Percentiles rank a stretch among this genome's conserved stretches.
These are phyloP conservation scores for Trypanosoma grayi DNA, from an alignment of 208 protist genomes.

Conservation along the genomic window DNA sequence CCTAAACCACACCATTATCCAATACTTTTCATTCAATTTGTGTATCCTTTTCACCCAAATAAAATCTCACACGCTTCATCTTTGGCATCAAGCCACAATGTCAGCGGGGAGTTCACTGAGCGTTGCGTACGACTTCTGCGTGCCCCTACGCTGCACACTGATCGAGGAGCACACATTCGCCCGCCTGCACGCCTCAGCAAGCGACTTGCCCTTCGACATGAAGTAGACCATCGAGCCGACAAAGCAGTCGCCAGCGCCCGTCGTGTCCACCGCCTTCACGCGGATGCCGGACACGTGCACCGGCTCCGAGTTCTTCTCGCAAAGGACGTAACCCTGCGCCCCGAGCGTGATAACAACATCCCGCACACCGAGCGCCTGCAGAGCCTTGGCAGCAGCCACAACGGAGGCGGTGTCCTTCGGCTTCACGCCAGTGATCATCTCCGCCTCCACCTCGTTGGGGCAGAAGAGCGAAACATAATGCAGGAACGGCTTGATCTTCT, in stretches of 20 bases:
- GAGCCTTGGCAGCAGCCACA: conserved; percentile 40
- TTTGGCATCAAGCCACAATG: conserved; percentile 17
- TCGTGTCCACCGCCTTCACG: conserved; percentile 93
- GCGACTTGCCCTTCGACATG: conserved; percentile 58
- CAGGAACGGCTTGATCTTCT: conserved; percentile 72
- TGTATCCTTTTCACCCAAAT: no score
- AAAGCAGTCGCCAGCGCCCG: conserved; percentile 93
- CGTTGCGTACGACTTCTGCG: conserved; percentile 84
- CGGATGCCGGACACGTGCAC: conserved; percentile 44
- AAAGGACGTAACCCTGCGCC: conserved; percentile 64
- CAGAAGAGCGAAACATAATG: conserved; percentile 85
- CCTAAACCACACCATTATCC: no score
- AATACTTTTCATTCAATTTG: no score
- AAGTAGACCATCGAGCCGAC: conserved; percentile 91
- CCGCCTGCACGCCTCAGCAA: conserved; percentile 70
- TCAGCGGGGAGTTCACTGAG: conserved; percentile 57
- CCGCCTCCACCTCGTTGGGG: conserved; percentile 92
- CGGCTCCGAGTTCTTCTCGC: conserved; percentile 42
- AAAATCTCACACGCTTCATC: not conserved
- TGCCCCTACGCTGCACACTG: conserved; percentile 90
- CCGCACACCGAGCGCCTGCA: conserved; percentile 66
- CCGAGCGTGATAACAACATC: conserved; percentile 92
- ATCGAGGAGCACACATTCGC: conserved; percentile 83
- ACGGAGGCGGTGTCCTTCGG: conserved; percentile 62
- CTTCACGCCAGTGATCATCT: conserved; percentile 75